These are phyloP conservation scores for Fusarium chlamydosporum DNA, from an alignment of 2,329 filamentous ascomycete genomes.

Conservation along the genomic window DNA sequence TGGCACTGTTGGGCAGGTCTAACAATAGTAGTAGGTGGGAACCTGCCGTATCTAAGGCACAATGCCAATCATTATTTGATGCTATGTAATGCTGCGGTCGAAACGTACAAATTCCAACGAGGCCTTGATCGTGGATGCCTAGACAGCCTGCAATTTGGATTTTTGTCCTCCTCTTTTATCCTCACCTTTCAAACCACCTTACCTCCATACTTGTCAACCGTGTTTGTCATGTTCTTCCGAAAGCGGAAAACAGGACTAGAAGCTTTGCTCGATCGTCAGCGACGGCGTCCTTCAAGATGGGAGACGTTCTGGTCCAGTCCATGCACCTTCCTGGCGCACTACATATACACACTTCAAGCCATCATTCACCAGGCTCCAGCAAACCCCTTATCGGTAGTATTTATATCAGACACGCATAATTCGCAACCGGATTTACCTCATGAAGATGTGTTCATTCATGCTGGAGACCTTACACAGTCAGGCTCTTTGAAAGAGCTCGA, in stretches of 20 bases:
- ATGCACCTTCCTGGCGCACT: slow-evolving; percentile 15
- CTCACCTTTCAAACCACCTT: background rate
- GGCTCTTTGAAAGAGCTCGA: slow-evolving; percentile 60
- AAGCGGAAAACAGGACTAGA: slow-evolving; percentile 6
- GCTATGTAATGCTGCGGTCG: too few species aligned
- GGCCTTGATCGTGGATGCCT: slow-evolving; percentile 10
- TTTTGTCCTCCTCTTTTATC: background rate
- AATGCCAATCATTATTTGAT: too few species aligned
- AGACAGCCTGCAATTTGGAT: background rate
- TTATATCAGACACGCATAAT: slow-evolving; percentile 63
- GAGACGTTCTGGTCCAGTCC: slow-evolving; percentile 22
- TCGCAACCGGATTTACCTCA: slow-evolving; percentile 54
- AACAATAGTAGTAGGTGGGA: too few species aligned
- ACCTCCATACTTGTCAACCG: too few species aligned
- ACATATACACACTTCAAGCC: slow-evolving; percentile 11
- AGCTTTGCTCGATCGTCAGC: slow-evolving; percentile 18
- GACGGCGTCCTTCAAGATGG: slow-evolving; percentile 16
- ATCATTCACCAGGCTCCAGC: background rate
- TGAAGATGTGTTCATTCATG: slow-evolving; percentile 63
- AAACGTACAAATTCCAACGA: background rate
- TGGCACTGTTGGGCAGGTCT: too few species aligned
- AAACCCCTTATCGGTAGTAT: slow-evolving; percentile 53
- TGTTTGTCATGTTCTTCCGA: slow-evolving; percentile 18
- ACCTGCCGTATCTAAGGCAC: too few species aligned
- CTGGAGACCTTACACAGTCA: slow-evolving; percentile 63